Evolutionary conservation across 352 stramenopile genomes (phyloP).

Genomic region (Phytophthora constricta): DNA sequence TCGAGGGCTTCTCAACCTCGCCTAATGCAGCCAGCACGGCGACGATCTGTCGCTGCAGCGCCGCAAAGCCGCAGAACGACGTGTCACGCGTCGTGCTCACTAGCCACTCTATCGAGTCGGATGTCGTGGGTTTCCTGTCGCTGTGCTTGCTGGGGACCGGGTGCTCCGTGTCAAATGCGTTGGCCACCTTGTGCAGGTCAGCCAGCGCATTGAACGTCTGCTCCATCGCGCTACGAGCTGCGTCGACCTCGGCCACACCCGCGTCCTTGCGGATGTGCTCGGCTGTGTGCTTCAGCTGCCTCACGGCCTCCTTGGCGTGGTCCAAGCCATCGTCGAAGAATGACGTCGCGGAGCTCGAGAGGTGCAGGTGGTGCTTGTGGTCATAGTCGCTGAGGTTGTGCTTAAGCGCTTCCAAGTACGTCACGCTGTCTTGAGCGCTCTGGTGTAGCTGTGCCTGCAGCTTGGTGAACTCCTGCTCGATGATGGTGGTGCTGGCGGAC

Average conservation of each 20-base stretch:
- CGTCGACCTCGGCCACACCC: conserved; percentile 10
- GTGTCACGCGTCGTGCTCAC: conserved; percentile 38
- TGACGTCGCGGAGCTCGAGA: conserved; percentile 21
- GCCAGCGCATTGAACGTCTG: conserved; percentile 37
- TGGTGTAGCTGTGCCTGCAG: conserved; percentile 36
- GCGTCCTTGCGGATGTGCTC: conserved; percentile 28
- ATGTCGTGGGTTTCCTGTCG: conserved; percentile 29
- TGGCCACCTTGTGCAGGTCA: conserved; percentile 35
- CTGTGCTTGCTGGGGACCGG: conserved; percentile 16
- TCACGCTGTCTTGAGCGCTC: conserved; percentile 19
- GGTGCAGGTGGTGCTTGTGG: conserved; percentile 33
- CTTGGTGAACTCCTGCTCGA: conserved; percentile 34
- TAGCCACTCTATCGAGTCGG: conserved; percentile 36
- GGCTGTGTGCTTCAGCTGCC: conserved; percentile 21
- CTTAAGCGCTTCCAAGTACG: conserved; percentile 36
- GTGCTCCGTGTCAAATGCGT: conserved; percentile 33
- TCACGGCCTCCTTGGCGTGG: conserved; percentile 37
- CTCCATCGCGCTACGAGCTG: conserved; percentile 32
- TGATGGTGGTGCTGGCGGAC: conserved; percentile 9
- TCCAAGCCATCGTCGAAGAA: conserved; percentile 39
- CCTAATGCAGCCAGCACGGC: conserved; percentile 13
- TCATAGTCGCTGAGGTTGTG: conserved; percentile 31
- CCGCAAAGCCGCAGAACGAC: conserved; percentile 28
- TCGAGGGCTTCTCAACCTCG: conserved; percentile 28
- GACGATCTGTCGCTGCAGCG: conserved; percentile 32